These are phyloP conservation scores for Mycena maculata DNA, from an alignment of 768 basidiomycete genomes.

Conservation along the genomic window DNA sequence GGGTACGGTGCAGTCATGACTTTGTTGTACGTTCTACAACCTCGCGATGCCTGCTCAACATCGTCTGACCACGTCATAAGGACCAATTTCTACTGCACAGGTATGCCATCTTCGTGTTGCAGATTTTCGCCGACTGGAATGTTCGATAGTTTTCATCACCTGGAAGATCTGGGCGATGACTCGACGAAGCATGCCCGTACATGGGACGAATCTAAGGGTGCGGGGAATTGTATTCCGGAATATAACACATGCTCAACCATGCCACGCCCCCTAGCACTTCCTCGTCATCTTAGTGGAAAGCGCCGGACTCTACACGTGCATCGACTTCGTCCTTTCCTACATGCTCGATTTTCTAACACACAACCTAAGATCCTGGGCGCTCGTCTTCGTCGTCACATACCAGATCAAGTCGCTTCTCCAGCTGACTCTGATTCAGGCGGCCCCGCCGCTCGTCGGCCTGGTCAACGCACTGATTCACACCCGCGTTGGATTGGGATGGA, in stretches of 20 bases:
- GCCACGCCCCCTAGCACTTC: conserved; percentile 6
- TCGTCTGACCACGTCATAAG: neutral
- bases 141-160: conserved; percentile 1
- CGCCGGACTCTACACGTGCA: conserved; percentile 23
- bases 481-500: too few relatives aligned
- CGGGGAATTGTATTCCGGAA: too few relatives aligned
- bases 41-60: neutral
- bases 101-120: neutral
- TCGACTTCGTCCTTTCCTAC: neutral
- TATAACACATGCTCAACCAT: neutral
- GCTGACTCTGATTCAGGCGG: too few relatives aligned
- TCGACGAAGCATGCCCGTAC: neutral
- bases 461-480: too few relatives aligned
- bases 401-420: too few relatives aligned
- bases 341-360: too few relatives aligned
- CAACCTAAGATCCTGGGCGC: too few relatives aligned
- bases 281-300: conserved; percentile 23
- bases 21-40: neutral
- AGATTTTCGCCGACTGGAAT: too few relatives aligned
- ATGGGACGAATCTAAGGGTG: conserved; percentile 15
- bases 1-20: too few relatives aligned
- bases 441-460: too few relatives aligned
- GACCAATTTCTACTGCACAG: conserved; percentile 20
- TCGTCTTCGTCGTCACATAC: too few relatives aligned
- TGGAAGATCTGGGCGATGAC: conserved; percentile 23